Percentiles rank a stretch among this genome's conserved stretches.
Conservation (phyloP, 345 rosid genomes). For the Eucalyptus cloeziana region DNA sequence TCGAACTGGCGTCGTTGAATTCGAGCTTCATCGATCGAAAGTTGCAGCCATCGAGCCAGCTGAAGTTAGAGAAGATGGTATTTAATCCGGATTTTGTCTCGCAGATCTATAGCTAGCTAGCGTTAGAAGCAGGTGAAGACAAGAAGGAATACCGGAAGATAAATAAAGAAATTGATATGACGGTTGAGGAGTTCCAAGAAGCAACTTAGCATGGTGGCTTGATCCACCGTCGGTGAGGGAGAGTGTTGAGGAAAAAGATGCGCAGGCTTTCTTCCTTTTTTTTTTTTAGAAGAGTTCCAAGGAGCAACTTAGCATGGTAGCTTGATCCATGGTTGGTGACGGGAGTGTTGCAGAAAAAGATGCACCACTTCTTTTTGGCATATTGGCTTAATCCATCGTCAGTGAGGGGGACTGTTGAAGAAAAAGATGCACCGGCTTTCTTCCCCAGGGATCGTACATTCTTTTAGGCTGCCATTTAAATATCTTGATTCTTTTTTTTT, state of each 20-base stretch:
- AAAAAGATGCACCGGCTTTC: background rate
- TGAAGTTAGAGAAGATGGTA: constrained; percentile 8
- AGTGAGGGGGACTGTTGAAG: background rate
- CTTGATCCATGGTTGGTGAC: background rate
- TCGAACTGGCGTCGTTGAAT: background rate
- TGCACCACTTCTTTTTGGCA: background rate
- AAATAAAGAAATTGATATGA: background rate
- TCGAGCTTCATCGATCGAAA: constrained; percentile 15
- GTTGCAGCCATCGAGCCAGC: constrained; percentile 20
- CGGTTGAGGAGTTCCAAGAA: background rate
- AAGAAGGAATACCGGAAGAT: background rate
- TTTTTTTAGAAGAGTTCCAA: background rate
- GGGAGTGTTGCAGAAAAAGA: background rate
- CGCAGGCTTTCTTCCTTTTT: background rate
- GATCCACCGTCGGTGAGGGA: background rate
- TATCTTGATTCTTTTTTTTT: background rate
- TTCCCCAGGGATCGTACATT: no score
- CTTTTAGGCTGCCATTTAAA: background rate
- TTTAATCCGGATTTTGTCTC: constrained; percentile 4
- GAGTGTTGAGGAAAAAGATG: background rate
- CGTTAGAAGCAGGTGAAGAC: constrained; percentile 14
- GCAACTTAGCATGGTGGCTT: background rate
- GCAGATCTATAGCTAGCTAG: constrained; percentile 11
- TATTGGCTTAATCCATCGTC: background rate
- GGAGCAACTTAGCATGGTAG: background rate